phyloP scores from a whole-genome alignment of 2,329 filamentous ascomycete genomes.

The Pseudopithomyces maydicus region DNA sequence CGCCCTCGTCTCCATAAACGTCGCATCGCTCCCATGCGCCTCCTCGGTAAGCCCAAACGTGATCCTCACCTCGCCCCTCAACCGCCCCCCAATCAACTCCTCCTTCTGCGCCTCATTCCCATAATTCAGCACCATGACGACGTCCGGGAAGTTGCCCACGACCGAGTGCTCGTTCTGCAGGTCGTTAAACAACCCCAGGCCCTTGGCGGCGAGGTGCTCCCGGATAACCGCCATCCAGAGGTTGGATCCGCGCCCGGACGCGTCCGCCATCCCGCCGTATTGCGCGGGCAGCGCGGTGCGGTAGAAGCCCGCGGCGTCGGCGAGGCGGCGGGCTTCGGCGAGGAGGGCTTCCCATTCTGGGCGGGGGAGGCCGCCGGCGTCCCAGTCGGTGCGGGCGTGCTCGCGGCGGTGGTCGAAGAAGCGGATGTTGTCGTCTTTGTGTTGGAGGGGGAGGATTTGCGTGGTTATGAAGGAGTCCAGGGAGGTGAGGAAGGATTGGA shows the following conservation, averaged over 20 bases:
- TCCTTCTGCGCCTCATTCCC: slow-evolving; percentile 60
- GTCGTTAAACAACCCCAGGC: slow-evolving; percentile 66
- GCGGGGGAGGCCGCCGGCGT: slow-evolving; percentile 60
- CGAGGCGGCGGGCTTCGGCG: slow-evolving; percentile 53
- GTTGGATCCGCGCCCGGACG: slow-evolving; percentile 54
- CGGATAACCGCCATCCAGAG: slow-evolving; percentile 68
- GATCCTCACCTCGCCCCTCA: slow-evolving; percentile 60
- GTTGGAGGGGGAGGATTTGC: slow-evolving; percentile 61
- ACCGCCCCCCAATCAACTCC: slow-evolving; percentile 58
- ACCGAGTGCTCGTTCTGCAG: slow-evolving; percentile 68
- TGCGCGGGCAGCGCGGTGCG: slow-evolving; percentile 62
- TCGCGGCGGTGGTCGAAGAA: slow-evolving; percentile 71
- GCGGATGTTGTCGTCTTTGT: slow-evolving; percentile 62
- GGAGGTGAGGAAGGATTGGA: slow-evolving; percentile 54
- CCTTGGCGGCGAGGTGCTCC: slow-evolving; percentile 64
- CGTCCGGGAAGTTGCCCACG: slow-evolving; percentile 66
- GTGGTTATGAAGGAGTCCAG: slow-evolving; percentile 63
- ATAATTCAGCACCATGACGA: slow-evolving; percentile 67
- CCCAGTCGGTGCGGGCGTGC: slow-evolving; percentile 66
- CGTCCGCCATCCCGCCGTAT: slow-evolving; percentile 59
- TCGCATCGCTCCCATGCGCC: slow-evolving; percentile 66
- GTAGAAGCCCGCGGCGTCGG: slow-evolving; percentile 66
- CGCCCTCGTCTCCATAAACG: slow-evolving; percentile 64
- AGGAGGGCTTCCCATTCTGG: slow-evolving; percentile 65
- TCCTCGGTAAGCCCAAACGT: slow-evolving; percentile 69